Conservation (phyloP, 805 yeast genomes). For the Starmerella potacharoeniae region DNA sequence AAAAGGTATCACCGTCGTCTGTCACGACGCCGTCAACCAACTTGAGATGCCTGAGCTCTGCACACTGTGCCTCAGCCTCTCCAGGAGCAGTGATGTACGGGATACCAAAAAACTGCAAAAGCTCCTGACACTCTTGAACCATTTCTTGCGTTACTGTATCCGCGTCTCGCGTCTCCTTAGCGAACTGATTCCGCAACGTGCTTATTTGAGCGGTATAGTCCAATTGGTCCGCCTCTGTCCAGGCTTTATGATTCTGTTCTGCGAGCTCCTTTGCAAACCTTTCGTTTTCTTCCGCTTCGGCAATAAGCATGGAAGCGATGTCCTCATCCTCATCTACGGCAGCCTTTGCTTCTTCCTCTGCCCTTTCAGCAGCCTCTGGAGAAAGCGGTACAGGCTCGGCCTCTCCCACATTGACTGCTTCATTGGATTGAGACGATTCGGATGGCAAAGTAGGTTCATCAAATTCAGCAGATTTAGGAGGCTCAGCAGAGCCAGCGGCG, state of each 20-base stretch:
- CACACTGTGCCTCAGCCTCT: conserved; percentile 99
- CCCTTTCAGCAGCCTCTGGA: conserved; percentile 19
- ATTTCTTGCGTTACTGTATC: conserved; percentile 81
- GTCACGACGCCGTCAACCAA: conserved; percentile 92
- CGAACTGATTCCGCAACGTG: conserved; percentile 47
- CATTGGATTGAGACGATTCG: neutral
- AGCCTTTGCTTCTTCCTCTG: conserved; percentile 26
- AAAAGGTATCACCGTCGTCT: conserved; percentile 92
- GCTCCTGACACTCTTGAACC: conserved; percentile 84
- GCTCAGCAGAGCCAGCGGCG: too few relatives aligned
- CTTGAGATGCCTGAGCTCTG: conserved; percentile 52
- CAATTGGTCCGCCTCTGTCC: conserved; percentile 17
- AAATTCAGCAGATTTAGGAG: too few relatives aligned
- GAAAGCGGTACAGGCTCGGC: neutral
- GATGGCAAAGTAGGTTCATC: too few relatives aligned
- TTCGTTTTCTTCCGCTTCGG: conserved; percentile 65
- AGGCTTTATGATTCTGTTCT: conserved; percentile 17
- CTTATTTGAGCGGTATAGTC: conserved; percentile 28
- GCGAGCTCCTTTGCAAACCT: conserved; percentile 40
- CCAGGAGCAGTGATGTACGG: conserved; percentile 94
- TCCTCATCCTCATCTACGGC: conserved; percentile 63
- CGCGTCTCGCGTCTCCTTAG: conserved; percentile 68
- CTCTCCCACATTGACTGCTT: neutral
- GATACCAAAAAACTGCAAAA: conserved; percentile 77
- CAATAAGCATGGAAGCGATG: conserved; percentile 46